Conservation (phyloP, 2,329 filamentous ascomycete species). For the Diaporthe sp. region DNA sequence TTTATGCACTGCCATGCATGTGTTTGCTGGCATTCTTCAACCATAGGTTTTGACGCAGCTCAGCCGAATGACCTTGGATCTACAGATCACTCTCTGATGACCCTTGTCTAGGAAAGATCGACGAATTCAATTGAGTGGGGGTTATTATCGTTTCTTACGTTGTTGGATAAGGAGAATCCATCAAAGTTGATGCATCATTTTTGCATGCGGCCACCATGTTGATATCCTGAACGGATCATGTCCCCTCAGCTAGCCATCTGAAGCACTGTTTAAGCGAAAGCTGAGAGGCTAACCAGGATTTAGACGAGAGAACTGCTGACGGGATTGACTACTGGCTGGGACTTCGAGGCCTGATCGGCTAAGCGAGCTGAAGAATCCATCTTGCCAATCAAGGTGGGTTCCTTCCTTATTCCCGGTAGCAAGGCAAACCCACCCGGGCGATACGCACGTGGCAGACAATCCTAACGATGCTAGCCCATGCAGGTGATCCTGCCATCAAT, state of each 20-base stretch:
- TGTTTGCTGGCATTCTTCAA: not conserved
- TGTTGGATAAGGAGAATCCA: not conserved
- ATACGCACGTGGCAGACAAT: slow-evolving; percentile 18
- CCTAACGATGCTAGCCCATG: not conserved
- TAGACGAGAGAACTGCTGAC: slow-evolving; percentile 7
- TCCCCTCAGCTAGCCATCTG: not conserved
- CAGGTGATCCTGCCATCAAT: not conserved
- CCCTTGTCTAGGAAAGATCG: not conserved
- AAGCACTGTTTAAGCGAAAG: not conserved
- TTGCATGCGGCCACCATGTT: not conserved
- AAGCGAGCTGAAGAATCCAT: slow-evolving; percentile 12
- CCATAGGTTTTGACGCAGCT: not conserved
- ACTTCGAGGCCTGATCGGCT: not conserved
- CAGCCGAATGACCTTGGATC: no score
- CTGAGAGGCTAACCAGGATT: not conserved
- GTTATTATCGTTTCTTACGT: not conserved
- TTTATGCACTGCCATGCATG: not conserved
- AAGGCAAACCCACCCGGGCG: not conserved
- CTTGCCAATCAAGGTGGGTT: not conserved
- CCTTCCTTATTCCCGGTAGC: not conserved
- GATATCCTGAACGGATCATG: no score
- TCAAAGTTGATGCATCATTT: not conserved
- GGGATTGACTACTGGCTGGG: not conserved
- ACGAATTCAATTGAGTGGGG: not conserved
- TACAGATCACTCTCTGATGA: no score